These are phyloP conservation scores for Fraxinus excelsior DNA, from an alignment of 257 asterid species.

Conservation along the genomic window DNA sequence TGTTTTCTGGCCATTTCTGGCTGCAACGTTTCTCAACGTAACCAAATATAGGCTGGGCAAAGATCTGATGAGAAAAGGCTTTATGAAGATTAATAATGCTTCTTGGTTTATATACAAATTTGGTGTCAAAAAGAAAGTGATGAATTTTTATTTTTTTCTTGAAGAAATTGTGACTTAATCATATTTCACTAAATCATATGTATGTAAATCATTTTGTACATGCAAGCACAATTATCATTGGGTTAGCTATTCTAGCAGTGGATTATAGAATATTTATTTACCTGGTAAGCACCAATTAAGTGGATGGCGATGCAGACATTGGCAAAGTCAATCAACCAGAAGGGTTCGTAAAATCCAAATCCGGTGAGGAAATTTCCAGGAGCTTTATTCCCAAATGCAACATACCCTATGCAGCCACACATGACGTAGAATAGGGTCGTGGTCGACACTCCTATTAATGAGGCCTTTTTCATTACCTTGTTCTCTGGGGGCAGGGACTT, in stretches of 20 bases:
- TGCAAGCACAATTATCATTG: no score
- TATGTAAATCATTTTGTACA: no score
- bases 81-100: no score
- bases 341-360: slow-evolving; percentile 66
- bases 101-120: no score
- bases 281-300: slow-evolving; percentile 70
- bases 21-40: slow-evolving; percentile 44
- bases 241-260: background rate
- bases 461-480: slow-evolving; percentile 58
- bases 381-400: slow-evolving; percentile 59
- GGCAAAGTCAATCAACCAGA: slow-evolving; percentile 61
- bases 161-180: no score
- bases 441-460: slow-evolving; percentile 40
- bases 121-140: no score
- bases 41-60: slow-evolving; percentile 54
- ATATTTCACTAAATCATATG: no score
- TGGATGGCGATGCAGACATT: slow-evolving; percentile 61
- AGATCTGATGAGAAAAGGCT: slow-evolving; percentile 32
- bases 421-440: slow-evolving; percentile 55
- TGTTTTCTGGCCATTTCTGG: slow-evolving; percentile 47
- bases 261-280: background rate
- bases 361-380: slow-evolving; percentile 70
- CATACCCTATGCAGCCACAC: slow-evolving; percentile 55
- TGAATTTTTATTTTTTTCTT: no score
- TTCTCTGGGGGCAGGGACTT: slow-evolving; percentile 53